Evolutionary conservation across 2,329 filamentous ascomycete species (phyloP), one percentile per base, ranked within the genome.

Genomic region (Cladosporium sp.): DNA sequence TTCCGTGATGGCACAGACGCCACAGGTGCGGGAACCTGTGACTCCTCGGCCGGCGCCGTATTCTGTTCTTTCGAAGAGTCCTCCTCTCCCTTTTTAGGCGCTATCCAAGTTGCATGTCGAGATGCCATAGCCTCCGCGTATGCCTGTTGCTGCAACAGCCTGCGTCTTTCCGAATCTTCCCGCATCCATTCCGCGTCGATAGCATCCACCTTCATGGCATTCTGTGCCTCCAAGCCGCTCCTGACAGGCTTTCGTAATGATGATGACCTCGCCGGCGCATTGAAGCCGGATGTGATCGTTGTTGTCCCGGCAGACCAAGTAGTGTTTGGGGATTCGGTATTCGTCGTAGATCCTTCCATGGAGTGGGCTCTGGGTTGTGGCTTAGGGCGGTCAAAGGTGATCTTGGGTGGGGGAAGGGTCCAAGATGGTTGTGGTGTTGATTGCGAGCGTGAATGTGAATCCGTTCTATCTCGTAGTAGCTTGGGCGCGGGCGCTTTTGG

Each of bases 101-200:
- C 17, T n/a, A 18, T 48, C 27, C 45, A 32, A 20, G 45, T 48
- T 24, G 45, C n/a, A 19, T 48, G 45, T 15, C 45, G 37, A 41
- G 45, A 48, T 17, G 40, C 11, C 19, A 36, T 36, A 9, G 36
- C 30, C 7, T 41, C 29, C 19, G 45, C 45, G 12, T 40, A 48
- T 22, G 37, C 45, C 44, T 58, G 57, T 47, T 59, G 56, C 17
- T 58, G 52, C 13, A 57, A 52, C 27, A 55, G 57, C 53, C 56
- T 60, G 49, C 67, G 63, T 58, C 68, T 74, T 45, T 72, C 72
- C 27, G 70, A 57, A 54, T 74, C 70, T 30, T 63, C 58, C 13
- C 66, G 68, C 70, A 74, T 73, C 71, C 71, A 73, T 34, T 73
- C 71, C 3, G 66, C 62, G 34, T 71, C 61, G 6, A 54, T 61